A percentile compares a stretch with the other conserved stretches of the same genome.
phyloP scores from a whole-genome alignment of 2,329 filamentous ascomycete species.

The Zalaria obscura region DNA sequence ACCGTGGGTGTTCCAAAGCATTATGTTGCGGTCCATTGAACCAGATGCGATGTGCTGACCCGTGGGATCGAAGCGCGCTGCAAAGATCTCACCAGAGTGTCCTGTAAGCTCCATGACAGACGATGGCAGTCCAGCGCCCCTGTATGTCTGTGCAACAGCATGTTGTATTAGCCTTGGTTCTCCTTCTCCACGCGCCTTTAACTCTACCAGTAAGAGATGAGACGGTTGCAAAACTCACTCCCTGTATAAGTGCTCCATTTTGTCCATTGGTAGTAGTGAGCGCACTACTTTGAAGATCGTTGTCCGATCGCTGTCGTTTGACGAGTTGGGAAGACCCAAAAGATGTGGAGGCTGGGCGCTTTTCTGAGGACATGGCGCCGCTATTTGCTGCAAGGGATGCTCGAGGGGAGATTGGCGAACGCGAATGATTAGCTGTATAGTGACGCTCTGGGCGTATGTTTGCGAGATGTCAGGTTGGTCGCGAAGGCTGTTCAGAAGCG shows the following conservation, averaged over 20 bases:
- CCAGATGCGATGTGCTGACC: constrained; percentile 85
- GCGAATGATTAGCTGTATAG: too few relatives aligned
- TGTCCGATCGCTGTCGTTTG: constrained; percentile 71
- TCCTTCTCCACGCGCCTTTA: constrained; percentile 8
- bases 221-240: constrained; percentile 41
- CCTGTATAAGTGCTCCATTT: constrained; percentile 51
- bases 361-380: constrained; percentile 38
- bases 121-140: constrained; percentile 72
- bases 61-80: constrained; percentile 76
- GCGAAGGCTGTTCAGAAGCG: too few relatives aligned
- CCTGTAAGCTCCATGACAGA: constrained; percentile 85
- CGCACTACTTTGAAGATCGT: constrained; percentile 38
- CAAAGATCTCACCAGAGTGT: constrained; percentile 72
- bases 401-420: too few relatives aligned
- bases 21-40: constrained; percentile 84
- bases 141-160: constrained; percentile 43
- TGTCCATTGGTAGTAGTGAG: constrained; percentile 44
- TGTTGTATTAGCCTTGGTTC: constrained; percentile 17
- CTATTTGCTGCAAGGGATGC: too few relatives aligned
- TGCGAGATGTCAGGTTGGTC: too few relatives aligned
- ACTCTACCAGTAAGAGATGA: constrained; percentile 8
- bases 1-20: constrained; percentile 88
- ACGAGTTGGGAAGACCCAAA: constrained; percentile 70
- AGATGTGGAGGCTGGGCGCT: constrained; percentile 75
- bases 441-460: too few relatives aligned